A percentile compares a stretch with the other conserved stretches of the same genome.
Conservation (phyloP, 352 stramenopile genomes). For the Globisporangium barbulae region DNA sequence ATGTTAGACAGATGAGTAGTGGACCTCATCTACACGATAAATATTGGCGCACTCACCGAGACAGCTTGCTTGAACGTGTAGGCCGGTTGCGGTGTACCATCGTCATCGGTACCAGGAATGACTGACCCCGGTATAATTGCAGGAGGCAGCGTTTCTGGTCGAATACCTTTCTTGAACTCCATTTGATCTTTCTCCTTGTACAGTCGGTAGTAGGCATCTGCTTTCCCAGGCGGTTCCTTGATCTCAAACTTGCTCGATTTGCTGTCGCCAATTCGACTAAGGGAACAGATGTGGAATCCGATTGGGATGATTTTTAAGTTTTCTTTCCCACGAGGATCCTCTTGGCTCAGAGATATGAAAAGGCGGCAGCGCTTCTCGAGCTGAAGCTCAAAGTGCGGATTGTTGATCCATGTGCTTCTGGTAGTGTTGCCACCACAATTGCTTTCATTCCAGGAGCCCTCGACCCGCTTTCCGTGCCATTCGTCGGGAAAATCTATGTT, state of each 20-base stretch:
- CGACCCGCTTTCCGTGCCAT: conserved; percentile 72
- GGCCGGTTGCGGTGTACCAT: conserved; percentile 62
- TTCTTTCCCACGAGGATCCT: conserved; percentile 70
- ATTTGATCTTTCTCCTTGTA: conserved; percentile 63
- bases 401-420: conserved; percentile 87
- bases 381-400: conserved; percentile 76
- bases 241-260: conserved; percentile 52
- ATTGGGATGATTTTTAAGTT: conserved; percentile 77
- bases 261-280: conserved; percentile 22
- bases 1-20: not conserved
- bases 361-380: conserved; percentile 59
- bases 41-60: conserved; percentile 34
- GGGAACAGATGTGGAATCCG: conserved; percentile 78
- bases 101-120: conserved; percentile 57
- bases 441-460: conserved; percentile 74
- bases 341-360: conserved; percentile 77
- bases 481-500: conserved; percentile 83
- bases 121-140: conserved; percentile 75
- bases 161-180: conserved; percentile 55
- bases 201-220: conserved; percentile 61
- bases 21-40: not conserved
- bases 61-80: conserved; percentile 86
- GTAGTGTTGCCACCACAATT: conserved; percentile 79
- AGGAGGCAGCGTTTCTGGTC: conserved; percentile 49
- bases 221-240: conserved; percentile 57